Evolutionary conservation across 768 basidiomycete species (phyloP).

Genomic region (Terana coerulea): DNA sequence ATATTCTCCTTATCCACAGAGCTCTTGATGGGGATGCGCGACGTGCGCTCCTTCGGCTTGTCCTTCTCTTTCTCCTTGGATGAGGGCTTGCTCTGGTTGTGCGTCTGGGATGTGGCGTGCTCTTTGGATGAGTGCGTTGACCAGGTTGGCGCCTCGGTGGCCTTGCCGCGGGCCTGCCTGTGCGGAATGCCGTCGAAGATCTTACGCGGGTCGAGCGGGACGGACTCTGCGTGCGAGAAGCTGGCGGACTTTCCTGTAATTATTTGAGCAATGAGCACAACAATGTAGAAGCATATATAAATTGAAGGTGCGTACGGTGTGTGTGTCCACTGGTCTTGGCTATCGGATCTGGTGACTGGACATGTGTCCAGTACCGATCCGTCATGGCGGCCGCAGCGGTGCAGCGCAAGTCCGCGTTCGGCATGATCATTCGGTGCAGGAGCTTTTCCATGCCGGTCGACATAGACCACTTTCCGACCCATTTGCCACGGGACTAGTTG

Average conservation of each 20-base stretch:
- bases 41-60: neutral
- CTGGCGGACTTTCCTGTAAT: conserved; percentile 33
- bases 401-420: conserved; percentile 78
- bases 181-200: conserved; percentile 12
- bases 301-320: conserved; percentile 40
- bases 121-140: too few species aligned
- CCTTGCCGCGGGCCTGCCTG: neutral
- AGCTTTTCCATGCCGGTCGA: conserved; percentile 61
- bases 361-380: conserved; percentile 62
- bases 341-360: neutral
- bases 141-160: too few species aligned
- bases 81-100: too few species aligned
- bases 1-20: conserved; percentile 14
- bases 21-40: neutral
- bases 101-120: too few species aligned
- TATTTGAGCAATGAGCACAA: neutral
- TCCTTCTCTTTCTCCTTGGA: conserved; percentile 18
- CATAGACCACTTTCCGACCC: conserved; percentile 81
- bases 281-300: neutral
- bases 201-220: conserved; percentile 17
- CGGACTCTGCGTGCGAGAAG: conserved; percentile 20
- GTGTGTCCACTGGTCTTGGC: neutral
- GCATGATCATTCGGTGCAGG: conserved; percentile 72
- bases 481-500: conserved; percentile 69
- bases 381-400: conserved; percentile 61